Evolutionary conservation across 2,329 filamentous ascomycete species (phyloP), one percentile per base, ranked within the genome.

Genomic region (Cladosporium sp.): DNA sequence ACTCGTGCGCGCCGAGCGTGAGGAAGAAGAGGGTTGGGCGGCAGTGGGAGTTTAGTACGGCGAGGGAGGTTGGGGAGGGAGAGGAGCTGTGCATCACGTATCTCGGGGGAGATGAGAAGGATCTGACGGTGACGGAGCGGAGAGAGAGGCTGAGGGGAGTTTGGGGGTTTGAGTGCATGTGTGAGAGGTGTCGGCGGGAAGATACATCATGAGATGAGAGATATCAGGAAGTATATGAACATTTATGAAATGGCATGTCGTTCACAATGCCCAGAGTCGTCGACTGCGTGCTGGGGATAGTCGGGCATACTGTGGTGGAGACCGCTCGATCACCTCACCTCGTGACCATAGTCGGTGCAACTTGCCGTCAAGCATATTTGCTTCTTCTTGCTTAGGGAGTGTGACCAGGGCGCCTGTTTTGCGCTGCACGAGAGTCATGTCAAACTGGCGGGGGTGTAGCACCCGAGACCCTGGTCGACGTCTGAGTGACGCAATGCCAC

Each of bases 21-120:
- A 61, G 60, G 42, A 77, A 77, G 66, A 61, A 56, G 38, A 62
- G 74, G 9, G 61, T 62, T 1, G 74, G 73, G 0, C 58, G 70
- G 35, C 55, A 44, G 19, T 77, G 74, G 74, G 53, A 62, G 40
- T 77, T 77, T 48, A 58, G 62, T 37, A 61, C 70, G 2, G 65
- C 55, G 0, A 56, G 60, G 53, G 66, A 71, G 33, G 63, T 77
- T 2, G 43, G 50, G 43, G 51, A 57, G 8, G 73, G 73, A 0
- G 70, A 74, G 35, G 68, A 77, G 61, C 59, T 75, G 57, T 74
- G 71, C 52, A 77, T 77, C 55, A 74, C 68, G 35, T 77, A 77
- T 62, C 51, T 77, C 42, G 74, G 74, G 28, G 73, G 73, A 7
- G 74, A 76, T 57, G 74, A 76, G 60, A 68, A 69, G 57, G 66